A percentile compares a stretch with the other conserved stretches of the same genome.
Conservation (phyloP, 352 stramenopile genomes). For the Phytophthora rubi region DNA sequence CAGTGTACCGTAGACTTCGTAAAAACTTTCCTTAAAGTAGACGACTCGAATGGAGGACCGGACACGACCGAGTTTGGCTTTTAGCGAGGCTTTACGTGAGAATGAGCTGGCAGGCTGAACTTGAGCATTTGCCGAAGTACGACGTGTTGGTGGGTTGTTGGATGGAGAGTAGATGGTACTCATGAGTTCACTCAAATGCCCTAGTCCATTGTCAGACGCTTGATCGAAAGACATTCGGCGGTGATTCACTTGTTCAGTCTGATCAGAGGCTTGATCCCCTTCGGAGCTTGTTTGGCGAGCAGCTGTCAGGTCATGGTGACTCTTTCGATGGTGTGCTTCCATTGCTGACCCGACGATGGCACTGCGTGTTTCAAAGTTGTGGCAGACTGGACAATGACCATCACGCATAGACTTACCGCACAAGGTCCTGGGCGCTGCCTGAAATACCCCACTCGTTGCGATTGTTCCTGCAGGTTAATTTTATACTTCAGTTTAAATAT, state of each 20-base stretch:
- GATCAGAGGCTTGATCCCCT: constrained; percentile 1
- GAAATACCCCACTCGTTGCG: constrained; percentile 1
- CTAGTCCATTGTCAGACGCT: constrained; percentile 5
- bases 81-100: constrained; percentile 4
- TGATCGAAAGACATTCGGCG: constrained; percentile 18
- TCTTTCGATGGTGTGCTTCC: constrained; percentile 17
- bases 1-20: constrained; percentile 51
- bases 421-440: not conserved
- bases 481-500: not conserved
- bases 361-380: not conserved
- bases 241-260: not conserved
- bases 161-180: constrained; percentile 9
- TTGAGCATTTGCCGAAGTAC: constrained; percentile 6
- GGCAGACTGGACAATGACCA: not conserved
- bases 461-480: not conserved
- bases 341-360: not conserved
- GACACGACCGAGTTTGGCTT: constrained; percentile 13
- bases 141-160: not conserved
- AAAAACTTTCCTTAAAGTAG: constrained; percentile 49
- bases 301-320: constrained; percentile 7
- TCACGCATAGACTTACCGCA: not conserved
- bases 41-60: constrained; percentile 13
- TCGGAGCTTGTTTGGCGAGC: constrained; percentile 5
- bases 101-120: constrained; percentile 13
- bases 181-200: constrained; percentile 3